phyloP scores from a whole-genome alignment of 2,329 filamentous ascomycete species.

The Rutstroemia sp. region DNA sequence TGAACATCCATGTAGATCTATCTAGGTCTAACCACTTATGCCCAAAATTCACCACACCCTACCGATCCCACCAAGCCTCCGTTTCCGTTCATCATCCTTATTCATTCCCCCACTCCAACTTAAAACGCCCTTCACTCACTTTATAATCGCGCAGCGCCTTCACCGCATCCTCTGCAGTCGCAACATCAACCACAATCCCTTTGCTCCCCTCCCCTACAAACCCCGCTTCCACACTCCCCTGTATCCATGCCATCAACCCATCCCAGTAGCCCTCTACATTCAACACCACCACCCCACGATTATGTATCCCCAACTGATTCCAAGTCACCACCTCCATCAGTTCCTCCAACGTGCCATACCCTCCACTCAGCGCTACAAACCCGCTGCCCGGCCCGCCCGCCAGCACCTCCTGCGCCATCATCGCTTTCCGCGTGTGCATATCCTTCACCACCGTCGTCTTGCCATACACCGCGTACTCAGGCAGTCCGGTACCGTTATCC shows the following conservation, averaged over 20 bases:
- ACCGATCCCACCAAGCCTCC: neutral
- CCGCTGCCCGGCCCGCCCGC: slow-evolving; percentile 74
- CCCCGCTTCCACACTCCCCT: slow-evolving; percentile 64
- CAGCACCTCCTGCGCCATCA: slow-evolving; percentile 87
- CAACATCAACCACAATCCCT: slow-evolving; percentile 72
- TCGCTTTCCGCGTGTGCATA: slow-evolving; percentile 92
- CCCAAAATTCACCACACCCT: neutral
- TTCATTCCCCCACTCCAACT: slow-evolving; percentile 67
- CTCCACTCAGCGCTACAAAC: slow-evolving; percentile 82
- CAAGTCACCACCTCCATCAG: slow-evolving; percentile 86
- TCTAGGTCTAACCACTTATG: neutral
- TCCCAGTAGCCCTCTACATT: slow-evolving; percentile 93
- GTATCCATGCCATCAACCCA: slow-evolving; percentile 75
- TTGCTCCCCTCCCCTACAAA: slow-evolving; percentile 69
- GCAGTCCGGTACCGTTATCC: slow-evolving; percentile 18
- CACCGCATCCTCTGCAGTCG: slow-evolving; percentile 65
- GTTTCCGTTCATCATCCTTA: neutral
- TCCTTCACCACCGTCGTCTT: slow-evolving; percentile 82
- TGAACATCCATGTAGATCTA: neutral
- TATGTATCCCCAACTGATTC: slow-evolving; percentile 95
- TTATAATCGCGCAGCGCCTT: slow-evolving; percentile 65
- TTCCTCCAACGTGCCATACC: slow-evolving; percentile 94
- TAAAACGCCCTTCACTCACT: slow-evolving; percentile 66
- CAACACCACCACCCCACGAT: slow-evolving; percentile 67
- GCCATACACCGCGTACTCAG: slow-evolving; percentile 57